Percentiles rank a stretch among this genome's conserved stretches.
Conservation (phyloP, 2,329 filamentous ascomycete species). For the Ascochyta rabiei region DNA sequence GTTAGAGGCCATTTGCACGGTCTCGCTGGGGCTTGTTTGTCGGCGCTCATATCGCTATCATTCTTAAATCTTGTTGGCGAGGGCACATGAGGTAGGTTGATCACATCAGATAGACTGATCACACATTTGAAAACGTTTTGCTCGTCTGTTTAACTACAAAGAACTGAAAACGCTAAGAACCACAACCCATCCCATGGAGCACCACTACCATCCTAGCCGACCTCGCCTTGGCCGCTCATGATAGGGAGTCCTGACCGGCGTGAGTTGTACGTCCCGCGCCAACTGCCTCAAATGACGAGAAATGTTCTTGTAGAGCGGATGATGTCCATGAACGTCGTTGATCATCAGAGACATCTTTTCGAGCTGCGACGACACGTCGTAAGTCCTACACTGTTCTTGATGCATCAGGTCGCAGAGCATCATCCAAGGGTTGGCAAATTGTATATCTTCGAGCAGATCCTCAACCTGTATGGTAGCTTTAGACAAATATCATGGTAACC, state of each 20-base stretch:
- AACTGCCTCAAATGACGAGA: conserved; percentile 1
- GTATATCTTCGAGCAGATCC: neutral
- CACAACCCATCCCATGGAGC: neutral
- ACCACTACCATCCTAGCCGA: neutral
- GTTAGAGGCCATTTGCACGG: neutral
- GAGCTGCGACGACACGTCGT: neutral
- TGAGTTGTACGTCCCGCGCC: conserved; percentile 1
- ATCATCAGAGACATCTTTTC: conserved; percentile 4
- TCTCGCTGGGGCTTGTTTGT: neutral
- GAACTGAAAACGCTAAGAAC: neutral
- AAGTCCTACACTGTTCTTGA: neutral
- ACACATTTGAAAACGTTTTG: neutral
- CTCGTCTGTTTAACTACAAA: neutral
- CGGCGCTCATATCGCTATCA: neutral
- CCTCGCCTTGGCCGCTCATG: neutral
- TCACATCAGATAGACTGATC: too few species aligned
- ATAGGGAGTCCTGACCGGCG: neutral
- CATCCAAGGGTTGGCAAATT: neutral
- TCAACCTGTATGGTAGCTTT: neutral
- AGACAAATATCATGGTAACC: too few species aligned
- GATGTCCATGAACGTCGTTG: neutral
- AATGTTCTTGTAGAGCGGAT: neutral
- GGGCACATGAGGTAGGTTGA: too few species aligned
- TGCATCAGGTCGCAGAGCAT: neutral
- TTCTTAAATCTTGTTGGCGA: neutral